Base-by-base conservation (phyloP, 2,329 filamentous ascomycete genomes). In the Penicillium sp. region DNA sequence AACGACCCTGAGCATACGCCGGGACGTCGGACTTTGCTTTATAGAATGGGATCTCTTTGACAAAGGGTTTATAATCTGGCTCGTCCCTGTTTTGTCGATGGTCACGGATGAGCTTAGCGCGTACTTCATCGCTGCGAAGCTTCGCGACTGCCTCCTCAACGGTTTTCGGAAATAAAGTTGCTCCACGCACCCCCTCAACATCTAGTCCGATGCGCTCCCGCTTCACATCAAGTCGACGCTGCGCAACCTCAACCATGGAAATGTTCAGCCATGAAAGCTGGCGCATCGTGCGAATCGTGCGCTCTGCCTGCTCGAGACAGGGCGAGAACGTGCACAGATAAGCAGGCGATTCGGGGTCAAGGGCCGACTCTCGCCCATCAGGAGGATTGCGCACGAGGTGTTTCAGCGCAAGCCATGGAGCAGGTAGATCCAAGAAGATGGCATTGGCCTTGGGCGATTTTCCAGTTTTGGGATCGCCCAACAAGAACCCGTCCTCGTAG, bases 271-370 rank as follows among this genome's bases (percentile, higher is more conserved):
- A 99, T 49, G 90, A 91, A 7, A 91, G 78, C 35, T 85, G 83
- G 50, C 93, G 87, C 73, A 99, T 81, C 11, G 84, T 84, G 10
- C 89, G 87, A 50, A 96, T 86, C 0, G 94, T 97, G 52, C 86
- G 84, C 49, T 89, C 91, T 19, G 95, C 93, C 76, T 99, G 94
- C 74, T 99, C 94, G 61, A 99, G 95, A 73, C 94, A 99, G 0
- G 94, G 94, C 1, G 89, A 95, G 76, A 99, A 99, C 0, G 91
- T 95, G 77, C 94, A 99, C 51, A 99, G 82, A 67, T 94, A 82
- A 1, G 87, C 84, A 5, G 88, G 82, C 39, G 83, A 81, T n/a
- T 81, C 80, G 0, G 90, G 85, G 61, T 94, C 87, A 10, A 97
- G 79, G 0, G 84, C 80, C 1, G 81, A 81, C 49, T 68, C 61